A percentile compares a stretch with the other conserved stretches of the same genome.
phyloP scores from a whole-genome alignment of 495 filamentous ascomycete genomes.

The Aspergillus saccharolyticus region DNA sequence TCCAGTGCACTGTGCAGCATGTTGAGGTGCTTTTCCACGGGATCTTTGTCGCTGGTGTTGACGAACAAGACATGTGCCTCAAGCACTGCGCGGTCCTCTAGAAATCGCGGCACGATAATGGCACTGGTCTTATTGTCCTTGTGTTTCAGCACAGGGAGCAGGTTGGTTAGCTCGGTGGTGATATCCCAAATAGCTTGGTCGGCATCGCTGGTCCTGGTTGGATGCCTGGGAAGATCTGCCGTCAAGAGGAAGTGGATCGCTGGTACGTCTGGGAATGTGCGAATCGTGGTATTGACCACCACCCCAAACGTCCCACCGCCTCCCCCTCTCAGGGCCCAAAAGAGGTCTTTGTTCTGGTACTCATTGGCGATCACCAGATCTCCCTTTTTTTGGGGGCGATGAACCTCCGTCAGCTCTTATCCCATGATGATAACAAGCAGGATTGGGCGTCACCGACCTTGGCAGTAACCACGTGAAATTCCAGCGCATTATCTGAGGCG shows the following conservation, averaged over 20 bases:
- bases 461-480: slow-evolving; percentile 32
- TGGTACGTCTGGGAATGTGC: slow-evolving; percentile 28
- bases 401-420: background rate
- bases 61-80: background rate
- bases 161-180: slow-evolving; percentile 10
- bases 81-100: background rate
- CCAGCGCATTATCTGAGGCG: slow-evolving; percentile 45
- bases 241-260: slow-evolving; percentile 16
- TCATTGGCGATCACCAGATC: slow-evolving; percentile 36
- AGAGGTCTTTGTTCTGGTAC: slow-evolving; percentile 41
- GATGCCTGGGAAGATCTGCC: background rate
- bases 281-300: slow-evolving; percentile 40
- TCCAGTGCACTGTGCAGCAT: background rate
- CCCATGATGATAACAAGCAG: background rate
- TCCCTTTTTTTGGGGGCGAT: slow-evolving; percentile 9
- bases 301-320: slow-evolving; percentile 53
- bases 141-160: background rate
- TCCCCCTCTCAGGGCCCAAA: slow-evolving; percentile 51
- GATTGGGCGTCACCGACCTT: background rate
- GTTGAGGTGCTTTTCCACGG: background rate
- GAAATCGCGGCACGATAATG: background rate
- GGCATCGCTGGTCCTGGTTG: background rate
- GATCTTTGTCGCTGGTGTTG: background rate
- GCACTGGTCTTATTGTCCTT: background rate
- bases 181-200: slow-evolving; percentile 25